phyloP scores from a whole-genome alignment of 2,329 filamentous ascomycete species.

The Gnomoniopsis sp. region DNA sequence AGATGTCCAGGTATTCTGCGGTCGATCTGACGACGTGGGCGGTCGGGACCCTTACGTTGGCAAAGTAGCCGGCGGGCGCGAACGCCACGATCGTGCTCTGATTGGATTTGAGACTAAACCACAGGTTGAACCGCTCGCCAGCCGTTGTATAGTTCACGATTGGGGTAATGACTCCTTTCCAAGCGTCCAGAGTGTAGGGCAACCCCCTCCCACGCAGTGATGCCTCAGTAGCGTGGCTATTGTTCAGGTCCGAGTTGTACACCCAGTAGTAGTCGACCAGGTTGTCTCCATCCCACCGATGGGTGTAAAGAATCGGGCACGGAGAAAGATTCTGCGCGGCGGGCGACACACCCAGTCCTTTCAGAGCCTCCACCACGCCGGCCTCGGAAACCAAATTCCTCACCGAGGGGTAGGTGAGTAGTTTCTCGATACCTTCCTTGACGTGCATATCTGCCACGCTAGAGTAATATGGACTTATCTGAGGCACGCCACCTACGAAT shows the following conservation, averaged over 20 bases:
- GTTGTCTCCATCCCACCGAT: constrained; percentile 5
- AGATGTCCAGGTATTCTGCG: background rate
- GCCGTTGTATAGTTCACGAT: constrained; percentile 1
- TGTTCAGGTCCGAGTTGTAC: constrained; percentile 3
- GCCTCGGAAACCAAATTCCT: background rate
- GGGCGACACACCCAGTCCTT: background rate
- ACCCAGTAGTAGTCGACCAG: constrained; percentile 9
- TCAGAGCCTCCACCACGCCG: constrained; percentile 3
- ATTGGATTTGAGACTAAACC: constrained; percentile 5
- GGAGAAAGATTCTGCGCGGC: constrained; percentile 3
- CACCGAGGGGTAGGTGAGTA: constrained; percentile 1
- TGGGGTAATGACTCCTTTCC: constrained; percentile 1
- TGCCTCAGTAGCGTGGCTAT: constrained; percentile 2
- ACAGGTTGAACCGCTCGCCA: background rate
- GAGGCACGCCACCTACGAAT: background rate
- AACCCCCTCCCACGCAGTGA: background rate
- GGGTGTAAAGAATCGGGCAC: constrained; percentile 1
- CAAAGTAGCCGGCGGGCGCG: constrained; percentile 3
- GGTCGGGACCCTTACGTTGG: background rate
- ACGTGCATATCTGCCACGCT: background rate
- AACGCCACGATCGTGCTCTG: constrained; percentile 8
- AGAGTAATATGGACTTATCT: constrained; percentile 2
- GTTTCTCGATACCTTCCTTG: background rate
- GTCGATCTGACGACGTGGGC: background rate
- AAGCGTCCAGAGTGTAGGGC: constrained; percentile 4